Percentiles rank a stretch among this genome's conserved stretches.
Conservation (phyloP, 306 rosid species). For the Malus asiatica region DNA sequence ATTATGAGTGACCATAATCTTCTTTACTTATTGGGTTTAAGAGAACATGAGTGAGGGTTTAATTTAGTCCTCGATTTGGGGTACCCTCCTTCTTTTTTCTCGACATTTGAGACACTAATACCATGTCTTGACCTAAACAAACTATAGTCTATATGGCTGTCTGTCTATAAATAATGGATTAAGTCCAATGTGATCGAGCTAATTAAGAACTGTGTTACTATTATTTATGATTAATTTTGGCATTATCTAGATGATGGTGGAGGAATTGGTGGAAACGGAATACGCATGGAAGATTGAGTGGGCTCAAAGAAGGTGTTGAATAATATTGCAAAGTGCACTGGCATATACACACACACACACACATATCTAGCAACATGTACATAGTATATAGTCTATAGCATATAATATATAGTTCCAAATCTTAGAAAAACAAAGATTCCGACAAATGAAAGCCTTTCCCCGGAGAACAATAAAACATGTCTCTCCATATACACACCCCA, state of each 20-base stretch:
- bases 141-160: not conserved
- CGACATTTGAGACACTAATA: not conserved
- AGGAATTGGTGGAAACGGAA: not conserved
- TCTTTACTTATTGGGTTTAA: too few relatives aligned
- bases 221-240: not conserved
- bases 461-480: slow-evolving; percentile 7
- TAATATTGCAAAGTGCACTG: not conserved
- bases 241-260: not conserved
- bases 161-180: not conserved
- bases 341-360: not conserved
- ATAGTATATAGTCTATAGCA: not conserved
- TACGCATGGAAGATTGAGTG: not conserved
- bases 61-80: not conserved
- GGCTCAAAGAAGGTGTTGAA: not conserved
- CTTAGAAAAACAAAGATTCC: slow-evolving; percentile 3
- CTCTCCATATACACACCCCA: slow-evolving; percentile 4
- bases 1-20: too few relatives aligned
- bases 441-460: slow-evolving; percentile 1
- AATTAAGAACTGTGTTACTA: not conserved
- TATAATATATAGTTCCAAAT: not conserved
- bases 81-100: not conserved
- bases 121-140: not conserved
- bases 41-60: not conserved
- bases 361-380: not conserved
- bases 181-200: not conserved